These are phyloP conservation scores for Cinchona pubescens DNA, from an alignment of 257 asterid species.

Conservation along the genomic window DNA sequence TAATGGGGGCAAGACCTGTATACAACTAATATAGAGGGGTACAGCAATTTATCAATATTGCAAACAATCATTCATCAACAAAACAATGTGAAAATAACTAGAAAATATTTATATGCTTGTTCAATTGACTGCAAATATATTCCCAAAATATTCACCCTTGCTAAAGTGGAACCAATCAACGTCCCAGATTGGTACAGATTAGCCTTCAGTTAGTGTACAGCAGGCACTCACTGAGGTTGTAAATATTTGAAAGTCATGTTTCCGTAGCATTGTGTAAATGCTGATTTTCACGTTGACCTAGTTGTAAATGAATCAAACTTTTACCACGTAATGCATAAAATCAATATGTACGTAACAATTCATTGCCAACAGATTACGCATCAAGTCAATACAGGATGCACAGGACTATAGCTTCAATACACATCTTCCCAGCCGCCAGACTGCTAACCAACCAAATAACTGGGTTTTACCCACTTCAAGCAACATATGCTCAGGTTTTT, in stretches of 20 bases:
- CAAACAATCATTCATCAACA: not conserved
- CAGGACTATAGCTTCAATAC: not conserved
- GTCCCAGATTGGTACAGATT: not conserved
- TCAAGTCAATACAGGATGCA: conserved; percentile 18
- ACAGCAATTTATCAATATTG: not conserved
- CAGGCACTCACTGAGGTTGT: not conserved
- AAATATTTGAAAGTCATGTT: not conserved
- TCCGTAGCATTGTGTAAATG: not conserved
- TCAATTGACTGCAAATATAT: not conserved
- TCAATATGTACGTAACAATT: conserved; percentile 8
- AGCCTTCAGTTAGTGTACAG: not conserved
- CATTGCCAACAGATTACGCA: conserved; percentile 2
- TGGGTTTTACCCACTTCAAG: not conserved
- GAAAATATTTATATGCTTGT: not conserved
- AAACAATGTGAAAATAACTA: not conserved
- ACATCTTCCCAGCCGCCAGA: conserved; percentile 3
- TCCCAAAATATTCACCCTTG: not conserved
- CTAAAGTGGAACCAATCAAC: not conserved
- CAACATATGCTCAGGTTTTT: not conserved
- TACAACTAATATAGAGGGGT: no score
- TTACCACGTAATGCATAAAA: not conserved
- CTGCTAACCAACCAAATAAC: conserved; percentile 2
- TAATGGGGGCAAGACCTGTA: not conserved
- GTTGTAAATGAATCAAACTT: conserved; percentile 6
- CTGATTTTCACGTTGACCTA: not conserved